Percentiles rank a stretch among this genome's conserved stretches.
Conservation (phyloP, 352 stramenopile species). For the Blastocystis sp. region DNA sequence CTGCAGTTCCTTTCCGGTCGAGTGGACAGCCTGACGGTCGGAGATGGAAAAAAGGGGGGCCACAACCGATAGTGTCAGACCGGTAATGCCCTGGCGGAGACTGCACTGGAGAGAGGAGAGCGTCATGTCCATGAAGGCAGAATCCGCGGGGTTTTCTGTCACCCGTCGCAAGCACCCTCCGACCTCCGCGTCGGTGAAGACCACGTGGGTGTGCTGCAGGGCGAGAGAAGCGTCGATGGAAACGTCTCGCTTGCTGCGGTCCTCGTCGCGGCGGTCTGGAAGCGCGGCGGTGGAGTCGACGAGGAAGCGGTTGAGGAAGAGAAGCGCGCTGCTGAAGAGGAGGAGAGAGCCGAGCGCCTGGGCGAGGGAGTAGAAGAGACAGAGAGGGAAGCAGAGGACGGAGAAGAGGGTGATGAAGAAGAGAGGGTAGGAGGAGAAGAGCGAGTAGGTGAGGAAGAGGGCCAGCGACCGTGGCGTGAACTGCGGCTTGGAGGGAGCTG, state of each 20-base stretch:
- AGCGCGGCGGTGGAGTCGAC: neutral
- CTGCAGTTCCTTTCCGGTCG: too few species aligned
- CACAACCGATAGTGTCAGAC: neutral
- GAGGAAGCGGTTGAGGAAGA: constrained; percentile 25
- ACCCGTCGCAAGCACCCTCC: too few species aligned
- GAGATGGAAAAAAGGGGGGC: neutral
- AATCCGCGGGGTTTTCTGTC: too few species aligned
- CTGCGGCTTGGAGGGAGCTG: neutral
- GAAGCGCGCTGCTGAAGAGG: neutral
- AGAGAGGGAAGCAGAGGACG: constrained; percentile 3
- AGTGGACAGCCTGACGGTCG: neutral
- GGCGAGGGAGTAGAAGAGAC: neutral
- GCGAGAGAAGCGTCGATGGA: too few species aligned
- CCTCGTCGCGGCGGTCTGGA: neutral
- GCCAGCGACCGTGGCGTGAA: neutral
- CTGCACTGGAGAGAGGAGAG: neutral
- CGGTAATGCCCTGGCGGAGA: neutral
- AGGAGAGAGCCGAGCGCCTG: neutral
- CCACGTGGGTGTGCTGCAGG: too few species aligned
- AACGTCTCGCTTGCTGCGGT: neutral
- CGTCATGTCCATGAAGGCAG: neutral
- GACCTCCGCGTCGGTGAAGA: too few species aligned
- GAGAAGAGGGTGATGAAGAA: constrained; percentile 6
- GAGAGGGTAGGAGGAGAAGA: constrained; percentile 20
- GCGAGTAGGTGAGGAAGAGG: neutral